Base-by-base conservation (phyloP, 257 asterid genomes). In the Sherardia arvensis region DNA sequence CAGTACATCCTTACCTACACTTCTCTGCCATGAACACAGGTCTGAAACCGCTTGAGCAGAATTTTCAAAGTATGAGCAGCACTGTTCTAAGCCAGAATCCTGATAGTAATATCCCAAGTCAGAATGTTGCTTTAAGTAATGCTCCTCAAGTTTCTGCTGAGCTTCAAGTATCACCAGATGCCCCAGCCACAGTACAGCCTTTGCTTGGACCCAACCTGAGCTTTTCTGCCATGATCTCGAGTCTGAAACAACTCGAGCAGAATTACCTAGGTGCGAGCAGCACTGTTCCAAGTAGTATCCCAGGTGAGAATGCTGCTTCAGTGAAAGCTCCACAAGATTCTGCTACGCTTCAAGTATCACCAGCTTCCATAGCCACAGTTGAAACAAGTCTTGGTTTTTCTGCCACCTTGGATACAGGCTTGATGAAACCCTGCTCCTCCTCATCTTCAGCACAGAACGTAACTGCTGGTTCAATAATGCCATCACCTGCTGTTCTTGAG, bases 401-500 rank as follows among this genome's bases (percentile, higher is more conserved):
- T 22, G 69, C 67, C 58, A 67, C 67, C 58, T 67, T 17, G 29
- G 70, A 49, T 55, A 53, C 28, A 47, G 54, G 69, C 56, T 58
- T 48, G 27, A 61, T 57, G 48, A 72, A 67, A 21, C 75, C 76
- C 27, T 73, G 77, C 25, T 65, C 78, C 25, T 65, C 78, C 26
- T 68, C 83, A 20, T 59, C 79, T 47, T 57, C 64, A 56, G 49
- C 65, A 23, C 75, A 69, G 40, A 66, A 40, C 68, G 55, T 68
- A 47, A 61, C 53, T 47, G 1, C 65, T 61, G 55, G 69, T 29
- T 79, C 66, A 34, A 28, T 71, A 28, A 65, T 79, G 17, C 79
- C 84, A 43, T 78, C 89, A 2, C 77, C 83, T n/a, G 76, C 80
- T 60, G 87, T 67, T 64, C 66, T 73, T 34, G 78, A 78, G 65